Conservation (phyloP, 495 filamentous ascomycete genomes). For the Neohortaea acidophila region DNA sequence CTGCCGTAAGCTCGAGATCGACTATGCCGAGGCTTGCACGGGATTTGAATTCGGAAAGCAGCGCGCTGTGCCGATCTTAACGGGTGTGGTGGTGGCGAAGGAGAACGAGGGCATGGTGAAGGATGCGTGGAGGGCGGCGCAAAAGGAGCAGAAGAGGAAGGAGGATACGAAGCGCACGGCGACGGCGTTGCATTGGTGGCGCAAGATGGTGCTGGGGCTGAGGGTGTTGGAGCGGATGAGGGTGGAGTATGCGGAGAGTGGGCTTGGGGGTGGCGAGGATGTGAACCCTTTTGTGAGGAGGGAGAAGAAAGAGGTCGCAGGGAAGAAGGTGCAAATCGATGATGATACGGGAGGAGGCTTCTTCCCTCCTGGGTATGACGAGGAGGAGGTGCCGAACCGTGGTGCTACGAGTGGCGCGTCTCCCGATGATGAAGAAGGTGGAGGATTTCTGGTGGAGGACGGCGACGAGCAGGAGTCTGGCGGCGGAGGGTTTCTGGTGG, state of each 20-base stretch:
- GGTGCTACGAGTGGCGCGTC: neutral
- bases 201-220: slow-evolving; percentile 71
- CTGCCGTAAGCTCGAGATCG: slow-evolving; percentile 69
- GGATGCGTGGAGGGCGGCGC: slow-evolving; percentile 67
- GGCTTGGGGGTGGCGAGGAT: slow-evolving; percentile 22
- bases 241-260: slow-evolving; percentile 47
- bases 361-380: slow-evolving; percentile 18
- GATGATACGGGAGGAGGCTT: slow-evolving; percentile 14
- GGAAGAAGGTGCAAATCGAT: slow-evolving; percentile 1
- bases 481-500: slow-evolving; percentile 12
- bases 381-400: slow-evolving; percentile 6
- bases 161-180: slow-evolving; percentile 73
- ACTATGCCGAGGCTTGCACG: slow-evolving; percentile 87
- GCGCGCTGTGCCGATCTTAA: slow-evolving; percentile 80
- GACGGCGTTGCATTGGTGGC: slow-evolving; percentile 61
- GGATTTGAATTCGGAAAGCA: slow-evolving; percentile 93
- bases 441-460: neutral
- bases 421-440: neutral
- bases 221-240: slow-evolving; percentile 65
- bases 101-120: slow-evolving; percentile 60
- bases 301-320: neutral
- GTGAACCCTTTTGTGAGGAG: slow-evolving; percentile 32
- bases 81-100: slow-evolving; percentile 74
- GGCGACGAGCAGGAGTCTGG: slow-evolving; percentile 3
- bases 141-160: slow-evolving; percentile 58